Base-by-base conservation (phyloP, 257 asterid genomes). In the Solanum bulbocastanum region DNA sequence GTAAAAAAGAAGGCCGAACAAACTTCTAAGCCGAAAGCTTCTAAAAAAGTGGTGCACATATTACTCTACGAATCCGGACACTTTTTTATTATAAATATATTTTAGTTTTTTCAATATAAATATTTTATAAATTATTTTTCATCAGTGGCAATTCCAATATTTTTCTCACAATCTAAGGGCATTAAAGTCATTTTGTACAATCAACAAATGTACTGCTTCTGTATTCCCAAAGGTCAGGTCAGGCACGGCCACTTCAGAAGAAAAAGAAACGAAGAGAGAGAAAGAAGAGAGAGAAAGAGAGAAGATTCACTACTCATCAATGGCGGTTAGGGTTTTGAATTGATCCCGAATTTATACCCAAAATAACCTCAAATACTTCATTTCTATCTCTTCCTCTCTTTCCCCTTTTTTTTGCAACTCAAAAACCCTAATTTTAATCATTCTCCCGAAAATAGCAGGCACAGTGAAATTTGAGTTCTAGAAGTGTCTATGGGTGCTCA, bases 291-390 rank as follows among this genome's bases (percentile, higher is more conserved):
- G 87, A 56, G 65, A 87, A 23, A 13, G 52, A 62, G 33, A 39
- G 86, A 79, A 83, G 87, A 58, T 87, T 87, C 88, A 88, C 85
- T 78, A 27, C 62, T 42, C 65, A 75, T 84, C 91, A 89, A 91
- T 94, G 94, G 94, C 89, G 92, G 91, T 93, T 93, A 93, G 96
- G 94, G 94, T 93, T 95, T 92, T 89, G 44, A 91, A 90, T 90
- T 91, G 91, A 88, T 85, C 85, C 85, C 85, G 49, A 79, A 5
- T 44, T 79, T 89, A 87, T 42, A 85, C 74, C 88, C 86, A 75
- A 87, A 87, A 14, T 11, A 44, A 25, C 88, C 60, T 42, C n/a
- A 62, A 18, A 52, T 52, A 36, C 68, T 87, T 33, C 44, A n/a
- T 76, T 60, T 86, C 81, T 71, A 72, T 85, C 58, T 40, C 86